These are phyloP conservation scores for Boletales sp. DNA, from an alignment of 768 basidiomycete species.

Conservation along the genomic window DNA sequence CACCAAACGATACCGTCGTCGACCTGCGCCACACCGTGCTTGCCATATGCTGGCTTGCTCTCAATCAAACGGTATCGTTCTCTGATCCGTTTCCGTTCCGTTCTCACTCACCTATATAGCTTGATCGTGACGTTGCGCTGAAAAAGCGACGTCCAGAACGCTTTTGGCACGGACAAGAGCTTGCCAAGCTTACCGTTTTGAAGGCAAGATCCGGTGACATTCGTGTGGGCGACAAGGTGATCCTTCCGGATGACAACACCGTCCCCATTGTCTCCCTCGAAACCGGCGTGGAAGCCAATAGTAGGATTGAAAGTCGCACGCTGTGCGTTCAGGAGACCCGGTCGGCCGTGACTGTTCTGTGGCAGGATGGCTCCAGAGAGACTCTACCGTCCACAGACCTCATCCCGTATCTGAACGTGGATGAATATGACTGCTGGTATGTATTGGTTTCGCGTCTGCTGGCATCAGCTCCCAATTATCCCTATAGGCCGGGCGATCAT, in stretches of 20 bases:
- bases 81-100: neutral
- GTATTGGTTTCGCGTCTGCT: conserved; percentile 19
- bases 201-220: conserved; percentile 61
- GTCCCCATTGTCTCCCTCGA: conserved; percentile 63
- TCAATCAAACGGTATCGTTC: conserved; percentile 73
- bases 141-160: conserved; percentile 61
- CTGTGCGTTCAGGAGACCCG: conserved; percentile 67
- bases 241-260: conserved; percentile 47
- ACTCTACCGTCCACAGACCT: conserved; percentile 57
- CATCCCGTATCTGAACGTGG: conserved; percentile 81
- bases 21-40: conserved; percentile 73
- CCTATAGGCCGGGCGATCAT: conserved; percentile 82
- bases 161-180: conserved; percentile 70
- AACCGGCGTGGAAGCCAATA: conserved; percentile 41
- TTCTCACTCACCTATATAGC: conserved; percentile 37
- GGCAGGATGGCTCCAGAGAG: conserved; percentile 83
- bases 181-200: conserved; percentile 61
- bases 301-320: conserved; percentile 49
- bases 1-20: conserved; percentile 59
- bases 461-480: conserved; percentile 8
- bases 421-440: conserved; percentile 90
- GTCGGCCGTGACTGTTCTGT: conserved; percentile 69
- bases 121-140: conserved; percentile 55
- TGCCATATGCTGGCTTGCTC: conserved; percentile 81
- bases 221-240: conserved; percentile 71